Conservation (phyloP, 805 yeast species). For the Vanderwaltozyma yarrowii region DNA sequence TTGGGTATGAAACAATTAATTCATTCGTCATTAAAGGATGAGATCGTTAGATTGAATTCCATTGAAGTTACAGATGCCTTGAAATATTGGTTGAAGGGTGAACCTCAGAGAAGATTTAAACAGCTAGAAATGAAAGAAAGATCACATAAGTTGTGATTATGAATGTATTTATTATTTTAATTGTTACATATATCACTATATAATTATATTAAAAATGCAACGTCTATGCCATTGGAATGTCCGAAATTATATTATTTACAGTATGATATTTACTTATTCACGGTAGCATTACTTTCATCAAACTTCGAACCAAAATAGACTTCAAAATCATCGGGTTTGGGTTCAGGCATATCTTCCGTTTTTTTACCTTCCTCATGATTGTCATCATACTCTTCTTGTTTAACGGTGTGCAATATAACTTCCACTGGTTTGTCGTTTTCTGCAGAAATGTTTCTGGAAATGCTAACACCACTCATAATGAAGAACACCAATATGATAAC, state of each 20-base stretch:
- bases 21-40: slow-evolving; percentile 17
- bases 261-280: too few species aligned
- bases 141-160: slow-evolving; percentile 31
- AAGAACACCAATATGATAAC: slow-evolving; percentile 56
- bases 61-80: slow-evolving; percentile 63
- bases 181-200: too few species aligned
- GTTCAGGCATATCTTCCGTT: background rate
- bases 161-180: background rate
- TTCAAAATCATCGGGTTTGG: slow-evolving; percentile 1
- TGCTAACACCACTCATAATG: slow-evolving; percentile 43
- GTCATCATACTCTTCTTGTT: slow-evolving; percentile 31
- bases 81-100: slow-evolving; percentile 58
- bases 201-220: too few species aligned
- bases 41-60: slow-evolving; percentile 36
- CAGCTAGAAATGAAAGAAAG: slow-evolving; percentile 43
- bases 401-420: slow-evolving; percentile 19
- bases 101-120: slow-evolving; percentile 60
- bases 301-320: slow-evolving; percentile 2
- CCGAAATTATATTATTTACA: background rate
- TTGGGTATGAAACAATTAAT: slow-evolving; percentile 34
- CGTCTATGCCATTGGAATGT: too few species aligned
- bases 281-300: background rate
- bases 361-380: slow-evolving; percentile 20
- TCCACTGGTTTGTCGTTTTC: slow-evolving; percentile 29
- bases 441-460: slow-evolving; percentile 29